These are phyloP conservation scores for Pseudomassariella vexata DNA, from an alignment of 2,329 filamentous ascomycete species.

Conservation along the genomic window DNA sequence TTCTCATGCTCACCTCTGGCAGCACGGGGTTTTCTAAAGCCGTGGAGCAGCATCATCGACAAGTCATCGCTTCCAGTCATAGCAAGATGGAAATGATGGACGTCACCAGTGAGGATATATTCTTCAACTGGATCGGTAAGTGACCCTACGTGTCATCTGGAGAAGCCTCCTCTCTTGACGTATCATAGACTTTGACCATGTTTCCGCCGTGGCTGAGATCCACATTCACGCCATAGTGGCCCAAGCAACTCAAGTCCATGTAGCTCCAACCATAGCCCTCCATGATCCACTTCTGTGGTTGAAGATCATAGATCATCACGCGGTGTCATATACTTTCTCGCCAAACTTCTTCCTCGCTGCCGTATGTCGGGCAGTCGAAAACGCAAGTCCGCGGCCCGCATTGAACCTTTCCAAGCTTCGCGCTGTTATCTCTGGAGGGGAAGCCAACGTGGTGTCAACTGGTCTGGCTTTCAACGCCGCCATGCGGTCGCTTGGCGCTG, in stretches of 20 bases:
- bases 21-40: constrained; percentile 37
- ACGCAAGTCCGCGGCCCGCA: too few species aligned
- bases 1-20: constrained; percentile 39
- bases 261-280: constrained; percentile 27
- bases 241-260: constrained; percentile 31
- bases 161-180: too few species aligned
- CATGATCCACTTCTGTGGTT: constrained; percentile 28
- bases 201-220: constrained; percentile 37
- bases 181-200: constrained; percentile 33
- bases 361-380: neutral
- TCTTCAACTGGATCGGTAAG: constrained; percentile 33
- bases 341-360: constrained; percentile 9
- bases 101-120: constrained; percentile 18
- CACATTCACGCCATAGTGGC: constrained; percentile 35
- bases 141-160: neutral
- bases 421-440: constrained; percentile 6
- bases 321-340: constrained; percentile 30
- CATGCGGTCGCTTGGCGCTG: neutral
- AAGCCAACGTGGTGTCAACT: constrained; percentile 5
- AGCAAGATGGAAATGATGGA: constrained; percentile 25
- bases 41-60: constrained; percentile 30
- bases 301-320: constrained; percentile 26
- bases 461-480: constrained; percentile 5
- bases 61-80: constrained; percentile 27
- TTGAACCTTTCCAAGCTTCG: constrained; percentile 2